Conservation (phyloP, 257 asterid genomes). For the Solanum chilense region DNA sequence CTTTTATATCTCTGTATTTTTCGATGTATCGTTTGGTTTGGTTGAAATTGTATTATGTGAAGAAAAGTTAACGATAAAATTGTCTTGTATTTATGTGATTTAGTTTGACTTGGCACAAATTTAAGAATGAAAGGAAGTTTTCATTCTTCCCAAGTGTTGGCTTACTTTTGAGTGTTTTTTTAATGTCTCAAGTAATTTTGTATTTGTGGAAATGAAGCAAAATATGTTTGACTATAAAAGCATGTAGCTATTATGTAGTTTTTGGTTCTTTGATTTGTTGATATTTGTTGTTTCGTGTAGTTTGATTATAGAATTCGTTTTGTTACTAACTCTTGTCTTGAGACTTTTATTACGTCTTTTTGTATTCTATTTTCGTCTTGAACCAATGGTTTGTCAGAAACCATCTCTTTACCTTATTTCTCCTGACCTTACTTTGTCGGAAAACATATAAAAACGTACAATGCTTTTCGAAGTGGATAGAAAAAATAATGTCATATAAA, state of each 20-base stretch:
- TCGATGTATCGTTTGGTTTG: neutral
- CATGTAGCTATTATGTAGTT: neutral
- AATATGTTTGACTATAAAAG: neutral
- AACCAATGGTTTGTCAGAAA: too few species aligned
- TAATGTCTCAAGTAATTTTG: neutral
- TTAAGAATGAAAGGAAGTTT: neutral
- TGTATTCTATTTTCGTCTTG: too few species aligned
- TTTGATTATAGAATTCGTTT: neutral
- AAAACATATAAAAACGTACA: neutral
- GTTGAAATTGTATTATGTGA: neutral
- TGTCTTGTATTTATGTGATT: neutral
- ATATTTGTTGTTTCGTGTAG: neutral
- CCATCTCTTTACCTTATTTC: accelerated
- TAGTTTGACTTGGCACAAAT: neutral
- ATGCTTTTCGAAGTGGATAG: too few species aligned
- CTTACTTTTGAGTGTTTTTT: neutral
- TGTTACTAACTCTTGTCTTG: neutral
- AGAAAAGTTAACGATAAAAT: neutral
- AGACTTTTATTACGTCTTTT: too few species aligned
- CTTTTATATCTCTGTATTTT: neutral
- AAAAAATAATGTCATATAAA: too few species aligned
- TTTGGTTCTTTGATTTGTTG: neutral
- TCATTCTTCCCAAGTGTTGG: neutral
- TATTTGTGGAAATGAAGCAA: neutral
- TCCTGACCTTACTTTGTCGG: too few species aligned